Base-by-base conservation (phyloP, 2,329 filamentous ascomycete genomes). In the Fusarium equiseti region DNA sequence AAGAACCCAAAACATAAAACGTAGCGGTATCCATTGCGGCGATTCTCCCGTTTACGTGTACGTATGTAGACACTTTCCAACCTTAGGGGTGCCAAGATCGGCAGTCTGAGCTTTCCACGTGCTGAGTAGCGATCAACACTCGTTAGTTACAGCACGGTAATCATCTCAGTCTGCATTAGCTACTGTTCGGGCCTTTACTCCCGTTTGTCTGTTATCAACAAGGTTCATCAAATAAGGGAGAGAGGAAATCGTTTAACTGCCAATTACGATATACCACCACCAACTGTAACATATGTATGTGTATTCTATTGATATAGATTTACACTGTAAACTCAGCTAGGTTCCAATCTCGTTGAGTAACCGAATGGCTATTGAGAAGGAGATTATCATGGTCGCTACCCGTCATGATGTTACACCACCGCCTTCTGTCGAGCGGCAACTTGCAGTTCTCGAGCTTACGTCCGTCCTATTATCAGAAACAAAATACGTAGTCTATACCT, bases 21-120 rank as follows among this genome's bases (percentile, higher is more conserved):
- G 18, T n/a, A 38, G 38, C 26, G 18, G 26, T 35, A 51, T 56
- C 38, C 45, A 53, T 43, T 20, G 15, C 35, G 22, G 24, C n/a
- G 20, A 38, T 18, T 42, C 32, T 32, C 50, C 24, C 35, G 18
- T 42, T 42, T 27, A 22, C 32, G 8, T 38, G 5, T 27, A 18
- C 10, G 11, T 12, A 10, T 9, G 13, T 20, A 42, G 20, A 13
- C 18, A 26, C 49, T 51, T 16, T 13, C 20, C 42, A 12, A 24
- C 42, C 22, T 45, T 49, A 29, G 26, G 43, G 45, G 42, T 55
- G 46, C 59, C 61, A 43, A 55, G 52, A 66, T 60, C 66, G 45
- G 56, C 53, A 63, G 68, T 59, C 68, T 63, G 42, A 62, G 53
- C 65, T 67, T 63, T 31, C 51, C 64, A 62, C 52, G 51, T 63